Evolutionary conservation across 2,329 filamentous ascomycete genomes (phyloP).

Genomic region (Ophiostoma fasciatum): DNA sequence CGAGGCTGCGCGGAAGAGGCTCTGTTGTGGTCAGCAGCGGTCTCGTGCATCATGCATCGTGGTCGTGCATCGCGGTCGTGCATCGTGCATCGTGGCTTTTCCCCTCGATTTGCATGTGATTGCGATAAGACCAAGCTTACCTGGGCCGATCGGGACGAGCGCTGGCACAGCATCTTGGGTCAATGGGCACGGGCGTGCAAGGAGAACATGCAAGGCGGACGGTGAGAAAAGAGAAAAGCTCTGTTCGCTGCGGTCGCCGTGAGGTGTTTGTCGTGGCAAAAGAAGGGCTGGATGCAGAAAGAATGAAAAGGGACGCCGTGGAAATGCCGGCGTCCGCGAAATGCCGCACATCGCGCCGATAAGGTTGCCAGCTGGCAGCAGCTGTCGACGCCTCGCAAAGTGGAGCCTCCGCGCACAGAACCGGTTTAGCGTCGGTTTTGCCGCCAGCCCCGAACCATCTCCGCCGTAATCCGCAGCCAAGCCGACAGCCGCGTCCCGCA

Average conservation of each 20-base stretch:
- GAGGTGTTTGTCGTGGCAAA: conserved; percentile 1
- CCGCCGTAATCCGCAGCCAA: conserved; percentile 12
- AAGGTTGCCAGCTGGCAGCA: conserved; percentile 1
- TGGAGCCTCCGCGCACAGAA: background rate
- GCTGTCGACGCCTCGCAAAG: background rate
- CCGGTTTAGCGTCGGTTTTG: conserved; percentile 8
- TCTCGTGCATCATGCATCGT: too few species aligned
- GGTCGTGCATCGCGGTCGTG: too few species aligned
- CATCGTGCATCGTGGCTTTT: too few species aligned
- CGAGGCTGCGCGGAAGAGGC: conserved; percentile 35
- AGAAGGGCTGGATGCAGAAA: too few species aligned
- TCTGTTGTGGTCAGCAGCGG: too few species aligned
- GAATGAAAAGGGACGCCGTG: background rate
- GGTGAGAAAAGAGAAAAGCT: background rate
- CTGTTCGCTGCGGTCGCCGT: background rate
- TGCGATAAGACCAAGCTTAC: conserved; percentile 12
- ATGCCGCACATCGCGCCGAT: conserved; percentile 7
- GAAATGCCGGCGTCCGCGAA: conserved; percentile 1
- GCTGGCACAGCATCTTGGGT: conserved; percentile 43
- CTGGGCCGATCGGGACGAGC: conserved; percentile 41
- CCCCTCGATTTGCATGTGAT: conserved; percentile 9
- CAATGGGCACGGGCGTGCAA: conserved; percentile 10
- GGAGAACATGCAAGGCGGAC: background rate
- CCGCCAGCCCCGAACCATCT: conserved; percentile 9
- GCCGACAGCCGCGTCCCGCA: too few species aligned